Evolutionary conservation across 257 asterid species (phyloP), one percentile per base, ranked within the genome.

Genomic region (Gentiana dahurica): DNA sequence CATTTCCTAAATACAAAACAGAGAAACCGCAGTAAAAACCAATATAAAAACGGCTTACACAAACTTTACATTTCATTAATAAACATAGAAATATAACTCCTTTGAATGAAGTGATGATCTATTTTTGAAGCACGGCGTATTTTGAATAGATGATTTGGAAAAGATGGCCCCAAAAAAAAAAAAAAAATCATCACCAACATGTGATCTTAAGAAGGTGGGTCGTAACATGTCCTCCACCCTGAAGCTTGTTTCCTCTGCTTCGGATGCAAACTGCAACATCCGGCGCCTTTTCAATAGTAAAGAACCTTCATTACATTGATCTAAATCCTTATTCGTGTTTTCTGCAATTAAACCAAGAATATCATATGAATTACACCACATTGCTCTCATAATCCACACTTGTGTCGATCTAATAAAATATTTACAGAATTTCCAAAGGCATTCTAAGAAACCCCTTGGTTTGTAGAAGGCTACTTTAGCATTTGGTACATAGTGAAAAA

Each of bases 281-380:
- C 96, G 68, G 36, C 96, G 95, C 77, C 96, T 87, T 69, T 91
- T 87, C 5, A 69, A 77, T 75, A 82, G 95, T 34, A 77, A 67
- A 38, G 80, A 72, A 49, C 74, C 74, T 74, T 80, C 95, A 48
- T 54, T 68, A 62, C 52, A 52, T 51, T 67, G 68, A 53, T 69
- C 76, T 34, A 61, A 11, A 15, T 76, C 95, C 73, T 84, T 77
- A 37, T 70, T 79, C 47, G 49, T 65, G 57, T 67, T 73, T 66
- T 71, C 96, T 84, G 87, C 71, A 75, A 54, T 66, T 57, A 56
- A 67, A 51, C 58, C 36, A 51, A 7, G 12, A 13, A 12, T 51
- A 4, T 53, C 15, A 53, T 49, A 57, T 46, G 39, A 12, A 58
- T 34, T 5, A 41, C 2, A 41, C 9, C 46, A 41, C 46, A 41